These are phyloP conservation scores for Aurantiochytrium sp. DNA, from an alignment of 108 stramenopile genomes.

Conservation along the genomic window DNA sequence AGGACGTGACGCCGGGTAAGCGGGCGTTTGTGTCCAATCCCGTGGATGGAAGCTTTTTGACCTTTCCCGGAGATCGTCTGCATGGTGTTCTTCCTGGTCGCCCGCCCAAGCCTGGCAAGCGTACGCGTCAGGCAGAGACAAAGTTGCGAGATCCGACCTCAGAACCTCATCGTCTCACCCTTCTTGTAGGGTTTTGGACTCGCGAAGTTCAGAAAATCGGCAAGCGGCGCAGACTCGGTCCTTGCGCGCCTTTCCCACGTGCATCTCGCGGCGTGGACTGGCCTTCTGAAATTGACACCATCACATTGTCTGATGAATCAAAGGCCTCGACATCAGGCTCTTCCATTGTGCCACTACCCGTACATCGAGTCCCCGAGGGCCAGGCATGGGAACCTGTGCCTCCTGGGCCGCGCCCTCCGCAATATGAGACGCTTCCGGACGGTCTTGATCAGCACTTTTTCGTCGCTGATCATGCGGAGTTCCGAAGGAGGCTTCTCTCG, in stretches of 20 bases:
- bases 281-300: background rate
- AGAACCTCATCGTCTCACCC: constrained; percentile 42
- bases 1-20: constrained; percentile 48
- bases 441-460: background rate
- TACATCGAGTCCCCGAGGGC: background rate
- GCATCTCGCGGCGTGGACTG: constrained; percentile 12
- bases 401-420: background rate
- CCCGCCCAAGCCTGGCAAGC: background rate
- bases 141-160: background rate
- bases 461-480: background rate
- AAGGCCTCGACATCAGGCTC: no score
- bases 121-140: background rate
- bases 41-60: constrained; percentile 55
- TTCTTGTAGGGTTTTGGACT: constrained; percentile 83
- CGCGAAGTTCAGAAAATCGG: constrained; percentile 61
- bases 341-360: background rate
- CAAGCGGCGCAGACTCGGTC: constrained; percentile 57
- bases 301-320: background rate
- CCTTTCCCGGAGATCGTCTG: constrained; percentile 68
- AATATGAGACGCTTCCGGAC: background rate
- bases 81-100: constrained; percentile 75
- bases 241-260: constrained; percentile 71
- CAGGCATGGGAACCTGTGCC: background rate
- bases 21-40: constrained; percentile 50
- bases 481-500: no score